Conservation (phyloP, 768 basidiomycete genomes). For the Leucosporidium creatinivorum region DNA sequence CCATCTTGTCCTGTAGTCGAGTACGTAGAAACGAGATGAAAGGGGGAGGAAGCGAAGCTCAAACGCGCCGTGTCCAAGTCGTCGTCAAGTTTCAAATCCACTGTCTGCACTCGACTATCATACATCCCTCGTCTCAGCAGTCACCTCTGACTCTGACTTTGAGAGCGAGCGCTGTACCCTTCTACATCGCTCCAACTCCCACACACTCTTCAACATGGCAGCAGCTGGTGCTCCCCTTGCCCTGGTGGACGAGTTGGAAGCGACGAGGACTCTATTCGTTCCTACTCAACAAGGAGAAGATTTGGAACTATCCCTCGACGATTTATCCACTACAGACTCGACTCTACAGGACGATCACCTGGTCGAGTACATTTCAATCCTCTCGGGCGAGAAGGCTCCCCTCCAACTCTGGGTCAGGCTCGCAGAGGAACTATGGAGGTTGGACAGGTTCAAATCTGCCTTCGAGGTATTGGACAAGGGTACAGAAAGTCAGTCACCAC, state of each 20-base stretch:
- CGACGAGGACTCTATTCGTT: too few species aligned
- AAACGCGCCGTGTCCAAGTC: slow-evolving; percentile 1
- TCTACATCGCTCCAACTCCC: too few species aligned
- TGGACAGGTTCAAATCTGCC: slow-evolving; percentile 20
- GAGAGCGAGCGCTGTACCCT: too few species aligned
- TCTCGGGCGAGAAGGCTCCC: slow-evolving; percentile 64
- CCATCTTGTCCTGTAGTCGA: slow-evolving; percentile 8
- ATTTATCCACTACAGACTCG: too few species aligned
- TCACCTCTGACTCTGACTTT: too few species aligned
- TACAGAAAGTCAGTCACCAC: neutral
- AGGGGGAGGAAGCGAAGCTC: neutral
- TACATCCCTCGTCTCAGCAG: slow-evolving; percentile 10
- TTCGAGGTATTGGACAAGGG: slow-evolving; percentile 56
- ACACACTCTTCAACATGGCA: too few species aligned
- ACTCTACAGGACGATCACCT: too few species aligned
- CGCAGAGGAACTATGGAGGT: slow-evolving; percentile 41
- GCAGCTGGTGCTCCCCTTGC: too few species aligned
- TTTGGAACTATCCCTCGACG: too few species aligned
- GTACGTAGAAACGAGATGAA: neutral
- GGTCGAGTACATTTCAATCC: slow-evolving; percentile 48
- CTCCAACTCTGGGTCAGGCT: slow-evolving; percentile 57
- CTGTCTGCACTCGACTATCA: slow-evolving; percentile 11
- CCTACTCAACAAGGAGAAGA: too few species aligned
- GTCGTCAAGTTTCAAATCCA: neutral
- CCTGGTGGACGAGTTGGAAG: too few species aligned